These are phyloP conservation scores for Trichoderma koningii DNA, from an alignment of 2,329 filamentous ascomycete species.

Conservation along the genomic window DNA sequence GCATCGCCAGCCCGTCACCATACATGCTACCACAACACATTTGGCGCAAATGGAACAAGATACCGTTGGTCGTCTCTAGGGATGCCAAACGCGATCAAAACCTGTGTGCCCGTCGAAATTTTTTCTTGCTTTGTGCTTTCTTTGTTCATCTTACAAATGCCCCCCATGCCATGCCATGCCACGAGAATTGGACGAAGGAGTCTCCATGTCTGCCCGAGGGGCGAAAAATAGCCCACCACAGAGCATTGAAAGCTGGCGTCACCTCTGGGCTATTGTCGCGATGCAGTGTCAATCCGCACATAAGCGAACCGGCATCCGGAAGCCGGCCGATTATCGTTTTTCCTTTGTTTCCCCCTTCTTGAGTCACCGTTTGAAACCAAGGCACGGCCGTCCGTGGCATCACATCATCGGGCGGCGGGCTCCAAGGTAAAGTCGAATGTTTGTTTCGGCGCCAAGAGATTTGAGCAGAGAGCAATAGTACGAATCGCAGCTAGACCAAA, in stretches of 20 bases:
- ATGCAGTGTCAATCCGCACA: conserved; percentile 23
- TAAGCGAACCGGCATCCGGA: conserved; percentile 13
- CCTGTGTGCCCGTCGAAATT: not conserved
- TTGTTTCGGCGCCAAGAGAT: not conserved
- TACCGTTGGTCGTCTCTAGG: not conserved
- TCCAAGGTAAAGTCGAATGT: conserved; percentile 22
- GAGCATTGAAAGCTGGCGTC: not conserved
- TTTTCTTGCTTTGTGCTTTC: not conserved
- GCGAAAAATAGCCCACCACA: conserved; percentile 27
- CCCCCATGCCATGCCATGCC: no score
- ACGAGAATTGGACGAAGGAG: no score
- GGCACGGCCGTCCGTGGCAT: conserved; percentile 19
- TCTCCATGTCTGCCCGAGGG: conserved; percentile 23
- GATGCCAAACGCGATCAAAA: conserved; percentile 10
- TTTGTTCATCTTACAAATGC: not conserved
- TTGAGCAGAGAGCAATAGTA: no score
- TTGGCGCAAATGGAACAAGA: no score
- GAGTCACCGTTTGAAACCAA: conserved; percentile 23
- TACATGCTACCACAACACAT: not conserved
- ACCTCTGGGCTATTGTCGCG: not conserved
- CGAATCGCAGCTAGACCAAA: not conserved
- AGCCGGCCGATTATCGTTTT: conserved; percentile 4
- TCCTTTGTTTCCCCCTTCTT: not conserved
- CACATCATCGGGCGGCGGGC: conserved; percentile 12
- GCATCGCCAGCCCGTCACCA: conserved; percentile 13